Percentiles rank a stretch among this genome's conserved stretches.
phyloP scores from a whole-genome alignment of 2,329 filamentous ascomycete species.

The Talaromyces sp. region DNA sequence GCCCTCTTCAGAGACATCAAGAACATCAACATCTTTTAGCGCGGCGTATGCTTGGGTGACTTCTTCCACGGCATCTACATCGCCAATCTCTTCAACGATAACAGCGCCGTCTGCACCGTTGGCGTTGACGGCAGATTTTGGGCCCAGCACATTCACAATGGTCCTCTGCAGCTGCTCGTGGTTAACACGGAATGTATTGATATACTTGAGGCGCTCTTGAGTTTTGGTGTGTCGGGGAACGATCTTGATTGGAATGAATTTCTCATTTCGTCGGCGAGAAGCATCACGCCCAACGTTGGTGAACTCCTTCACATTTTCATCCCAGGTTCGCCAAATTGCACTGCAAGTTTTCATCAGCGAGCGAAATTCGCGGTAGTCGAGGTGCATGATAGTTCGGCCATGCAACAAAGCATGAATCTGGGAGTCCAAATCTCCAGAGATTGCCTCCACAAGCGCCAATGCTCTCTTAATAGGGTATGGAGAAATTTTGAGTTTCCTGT shows the following conservation, averaged over 20 bases:
- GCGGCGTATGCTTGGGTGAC: constrained; percentile 92
- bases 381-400: constrained; percentile 81
- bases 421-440: constrained; percentile 85
- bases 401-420: constrained; percentile 81
- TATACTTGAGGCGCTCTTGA: constrained; percentile 86
- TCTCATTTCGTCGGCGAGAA: constrained; percentile 86
- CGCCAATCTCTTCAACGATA: constrained; percentile 88
- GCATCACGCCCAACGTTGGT: constrained; percentile 96
- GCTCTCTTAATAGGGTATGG: constrained; percentile 91
- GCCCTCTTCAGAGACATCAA: constrained; percentile 86
- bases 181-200: constrained; percentile 90
- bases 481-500: constrained; percentile 95
- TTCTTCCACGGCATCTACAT: constrained; percentile 94
- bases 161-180: constrained; percentile 96
- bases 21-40: constrained; percentile 86
- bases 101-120: constrained; percentile 55
- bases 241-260: constrained; percentile 98
- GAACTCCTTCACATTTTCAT: constrained; percentile 94
- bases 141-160: constrained; percentile 92
- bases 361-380: constrained; percentile 87
- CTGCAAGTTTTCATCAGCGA: constrained; percentile 78
- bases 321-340: constrained; percentile 86
- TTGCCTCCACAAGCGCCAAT: constrained; percentile 89
- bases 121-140: constrained; percentile 53
- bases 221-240: constrained; percentile 79